A percentile compares a stretch with the other conserved stretches of the same genome.
These are phyloP conservation scores for Claviceps lovelessii DNA, from an alignment of 2,329 filamentous ascomycete genomes.

Conservation along the genomic window DNA sequence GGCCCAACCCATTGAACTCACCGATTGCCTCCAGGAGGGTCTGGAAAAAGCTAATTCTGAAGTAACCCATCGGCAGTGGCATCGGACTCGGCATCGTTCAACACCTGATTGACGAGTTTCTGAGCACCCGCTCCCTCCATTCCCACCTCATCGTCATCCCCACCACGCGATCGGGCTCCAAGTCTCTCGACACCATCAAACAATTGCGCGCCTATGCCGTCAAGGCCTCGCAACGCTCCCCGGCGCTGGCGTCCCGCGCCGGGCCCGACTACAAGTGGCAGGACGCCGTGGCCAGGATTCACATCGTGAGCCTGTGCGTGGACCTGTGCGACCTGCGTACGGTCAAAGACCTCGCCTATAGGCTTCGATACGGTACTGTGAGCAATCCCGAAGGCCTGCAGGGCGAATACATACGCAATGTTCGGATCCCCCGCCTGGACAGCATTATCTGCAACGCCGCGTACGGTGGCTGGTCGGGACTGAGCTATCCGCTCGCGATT, in stretches of 20 bases:
- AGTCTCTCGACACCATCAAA: constrained; percentile 58
- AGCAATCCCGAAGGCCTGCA: constrained; percentile 28
- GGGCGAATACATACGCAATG: constrained; percentile 24
- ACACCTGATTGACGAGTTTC: constrained; percentile 81
- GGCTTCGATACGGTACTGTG: constrained; percentile 29
- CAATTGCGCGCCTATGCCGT: constrained; percentile 47
- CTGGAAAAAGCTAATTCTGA: not conserved
- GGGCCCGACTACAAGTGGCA: constrained; percentile 20
- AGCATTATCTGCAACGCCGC: constrained; percentile 75
- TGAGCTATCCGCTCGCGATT: constrained; percentile 52
- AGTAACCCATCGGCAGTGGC: constrained; percentile 41
- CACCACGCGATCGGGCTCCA: constrained; percentile 63
- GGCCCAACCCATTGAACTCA: no score
- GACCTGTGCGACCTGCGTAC: constrained; percentile 45
- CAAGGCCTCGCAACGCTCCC: constrained; percentile 25
- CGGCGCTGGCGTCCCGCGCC: constrained; percentile 22
- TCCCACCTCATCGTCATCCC: constrained; percentile 67
- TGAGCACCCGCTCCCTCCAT: constrained; percentile 48
- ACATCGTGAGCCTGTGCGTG: constrained; percentile 43
- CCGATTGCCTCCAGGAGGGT: no score
- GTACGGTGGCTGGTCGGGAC: constrained; percentile 70
- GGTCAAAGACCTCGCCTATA: constrained; percentile 34
- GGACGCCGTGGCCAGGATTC: constrained; percentile 35
- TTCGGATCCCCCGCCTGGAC: constrained; percentile 58
- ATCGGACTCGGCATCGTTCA: constrained; percentile 73